Evolutionary conservation across 345 rosid genomes (phyloP).

Genomic region (thale cress (Arabidopsis thaliana)): DNA sequence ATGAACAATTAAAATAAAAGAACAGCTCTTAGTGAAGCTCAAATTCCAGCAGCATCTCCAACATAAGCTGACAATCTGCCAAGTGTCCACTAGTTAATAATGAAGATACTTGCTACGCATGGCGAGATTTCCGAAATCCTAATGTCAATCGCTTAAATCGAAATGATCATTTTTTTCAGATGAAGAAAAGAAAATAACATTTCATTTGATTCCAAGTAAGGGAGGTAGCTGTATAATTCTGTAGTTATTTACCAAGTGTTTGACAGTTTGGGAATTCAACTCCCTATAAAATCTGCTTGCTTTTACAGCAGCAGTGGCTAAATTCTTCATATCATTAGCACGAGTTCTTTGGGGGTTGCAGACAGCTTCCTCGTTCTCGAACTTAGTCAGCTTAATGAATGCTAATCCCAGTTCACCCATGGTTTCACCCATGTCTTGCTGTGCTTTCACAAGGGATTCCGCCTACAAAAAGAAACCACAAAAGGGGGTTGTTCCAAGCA

Average conservation of each 20-base stretch:
- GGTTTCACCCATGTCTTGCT: slow-evolving; percentile 97
- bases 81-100: slow-evolving; percentile 3
- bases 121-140: slow-evolving; percentile 2
- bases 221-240: slow-evolving; percentile 2
- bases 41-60: slow-evolving; percentile 3
- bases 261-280: slow-evolving; percentile 79
- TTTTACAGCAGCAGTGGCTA: slow-evolving; percentile 96
- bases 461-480: slow-evolving; percentile 57
- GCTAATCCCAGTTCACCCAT: slow-evolving; percentile 90
- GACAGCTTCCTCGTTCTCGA: slow-evolving; percentile 87
- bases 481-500: slow-evolving; percentile 3
- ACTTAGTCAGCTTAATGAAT: slow-evolving; percentile 86
- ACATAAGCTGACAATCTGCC: slow-evolving; percentile 5
- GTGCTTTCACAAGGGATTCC: slow-evolving; percentile 83
- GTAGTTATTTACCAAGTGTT: slow-evolving; percentile 74
- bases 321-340: slow-evolving; percentile 80
- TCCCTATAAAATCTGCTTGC: slow-evolving; percentile 94
- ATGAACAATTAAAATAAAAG: slow-evolving; percentile 19
- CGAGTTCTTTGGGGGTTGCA: slow-evolving; percentile 72
- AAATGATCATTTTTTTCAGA: slow-evolving; percentile 19
- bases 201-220: neutral
- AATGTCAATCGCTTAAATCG: neutral
- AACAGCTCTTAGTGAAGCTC: slow-evolving; percentile 14
- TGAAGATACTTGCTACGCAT: slow-evolving; percentile 6
- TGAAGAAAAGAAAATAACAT: neutral